Conservation (phyloP, 202 grass and related monocot species). For the Sporobolus alterniflorus region DNA sequence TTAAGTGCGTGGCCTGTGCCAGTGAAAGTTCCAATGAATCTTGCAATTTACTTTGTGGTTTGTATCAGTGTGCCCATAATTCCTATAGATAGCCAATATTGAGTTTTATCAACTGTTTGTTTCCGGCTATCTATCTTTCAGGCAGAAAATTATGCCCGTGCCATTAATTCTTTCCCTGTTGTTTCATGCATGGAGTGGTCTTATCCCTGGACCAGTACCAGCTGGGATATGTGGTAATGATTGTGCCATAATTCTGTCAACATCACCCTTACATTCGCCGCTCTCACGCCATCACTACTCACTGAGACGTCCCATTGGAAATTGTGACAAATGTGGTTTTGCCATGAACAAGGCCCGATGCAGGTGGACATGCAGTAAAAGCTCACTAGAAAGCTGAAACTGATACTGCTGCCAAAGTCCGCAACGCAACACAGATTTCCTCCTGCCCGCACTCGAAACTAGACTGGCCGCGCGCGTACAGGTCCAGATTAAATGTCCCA, state of each 20-base stretch:
- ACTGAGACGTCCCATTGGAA: too few relatives aligned
- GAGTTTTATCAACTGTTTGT: background rate
- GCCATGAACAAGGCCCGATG: background rate
- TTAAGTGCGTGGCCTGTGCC: background rate
- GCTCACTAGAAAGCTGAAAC: background rate
- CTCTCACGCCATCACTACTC: background rate
- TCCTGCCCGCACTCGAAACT: background rate
- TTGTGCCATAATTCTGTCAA: conserved; percentile 14
- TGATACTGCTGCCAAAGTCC: background rate
- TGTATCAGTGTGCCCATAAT: background rate
- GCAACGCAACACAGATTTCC: background rate
- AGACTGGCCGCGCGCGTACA: background rate
- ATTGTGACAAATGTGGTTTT: background rate
- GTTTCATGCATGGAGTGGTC: conserved; percentile 60
- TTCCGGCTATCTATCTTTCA: conserved; percentile 24
- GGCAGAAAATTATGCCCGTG: conserved; percentile 2
- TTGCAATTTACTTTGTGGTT: background rate
- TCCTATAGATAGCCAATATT: background rate
- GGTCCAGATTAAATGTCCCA: conserved; percentile 16
- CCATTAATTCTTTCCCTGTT: conserved; percentile 68
- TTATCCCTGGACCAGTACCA: conserved; percentile 70
- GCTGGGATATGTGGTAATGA: conserved; percentile 99
- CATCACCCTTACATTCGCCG: conserved; percentile 1
- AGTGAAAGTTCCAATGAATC: too few relatives aligned
- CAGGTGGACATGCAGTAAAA: background rate